Percentiles rank a stretch among this genome's conserved stretches.
Evolutionary conservation across 2,329 filamentous ascomycete species (phyloP).

Genomic region (Monosporascus sp.): DNA sequence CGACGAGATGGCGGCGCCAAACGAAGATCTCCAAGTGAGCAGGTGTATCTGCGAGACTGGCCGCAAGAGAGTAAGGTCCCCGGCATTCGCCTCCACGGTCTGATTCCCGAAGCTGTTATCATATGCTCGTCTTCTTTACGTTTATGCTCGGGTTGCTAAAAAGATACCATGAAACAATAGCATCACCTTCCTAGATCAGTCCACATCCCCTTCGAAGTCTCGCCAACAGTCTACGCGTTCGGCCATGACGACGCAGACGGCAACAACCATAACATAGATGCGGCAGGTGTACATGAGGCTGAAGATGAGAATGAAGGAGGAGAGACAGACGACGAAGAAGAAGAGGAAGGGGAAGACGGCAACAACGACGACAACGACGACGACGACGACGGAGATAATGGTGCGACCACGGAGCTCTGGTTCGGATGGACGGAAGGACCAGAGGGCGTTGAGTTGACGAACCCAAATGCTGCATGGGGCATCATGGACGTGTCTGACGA

Average conservation of each 20-base stretch:
- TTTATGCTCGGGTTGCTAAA: neutral
- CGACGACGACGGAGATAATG: constrained; percentile 4
- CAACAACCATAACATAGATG: constrained; percentile 12
- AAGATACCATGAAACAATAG: constrained; percentile 7
- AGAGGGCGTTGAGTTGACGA: neutral
- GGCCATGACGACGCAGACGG: constrained; percentile 8
- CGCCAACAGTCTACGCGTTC: neutral
- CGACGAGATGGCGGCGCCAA: constrained; percentile 13
- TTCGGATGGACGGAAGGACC: neutral
- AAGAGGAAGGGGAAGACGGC: neutral
- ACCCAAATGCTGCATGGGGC: neutral
- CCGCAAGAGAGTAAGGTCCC: constrained; percentile 17
- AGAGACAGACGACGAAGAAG: neutral
- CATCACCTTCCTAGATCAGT: constrained; percentile 9
- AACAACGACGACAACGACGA: constrained; percentile 11
- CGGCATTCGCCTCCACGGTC: neutral
- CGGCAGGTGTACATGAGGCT: constrained; percentile 5
- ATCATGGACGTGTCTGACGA: neutral
- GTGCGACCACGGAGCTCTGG: neutral
- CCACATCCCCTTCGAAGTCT: constrained; percentile 11
- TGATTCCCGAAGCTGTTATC: neutral
- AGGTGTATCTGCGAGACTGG: constrained; percentile 16
- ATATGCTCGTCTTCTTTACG: too few species aligned
- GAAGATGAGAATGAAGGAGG: neutral
- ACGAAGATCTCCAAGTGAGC: constrained; percentile 15